Evolutionary conservation across 805 yeast species (phyloP).

Genomic region (Starmerella asiatica): DNA sequence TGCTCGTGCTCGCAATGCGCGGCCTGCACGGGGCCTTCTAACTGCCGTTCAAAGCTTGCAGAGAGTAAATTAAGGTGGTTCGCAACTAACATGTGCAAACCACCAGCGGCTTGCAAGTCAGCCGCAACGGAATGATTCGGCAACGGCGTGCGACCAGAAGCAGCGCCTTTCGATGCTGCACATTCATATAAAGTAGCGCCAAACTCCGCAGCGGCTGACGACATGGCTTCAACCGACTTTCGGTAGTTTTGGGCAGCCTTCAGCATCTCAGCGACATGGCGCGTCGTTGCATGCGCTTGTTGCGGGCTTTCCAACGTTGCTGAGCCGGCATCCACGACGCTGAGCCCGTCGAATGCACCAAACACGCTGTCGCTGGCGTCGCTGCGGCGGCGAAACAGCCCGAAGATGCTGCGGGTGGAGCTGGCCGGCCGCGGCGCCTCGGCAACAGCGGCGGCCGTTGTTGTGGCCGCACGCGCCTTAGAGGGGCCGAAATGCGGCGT

Average conservation of each 20-base stretch:
- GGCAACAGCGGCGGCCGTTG: too few species aligned
- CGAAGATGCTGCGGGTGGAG: constrained; percentile 14
- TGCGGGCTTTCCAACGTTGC: constrained; percentile 12
- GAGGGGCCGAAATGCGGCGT: too few species aligned
- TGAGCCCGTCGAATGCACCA: constrained; percentile 18
- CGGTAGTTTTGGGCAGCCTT: constrained; percentile 37
- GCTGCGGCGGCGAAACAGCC: constrained; percentile 17
- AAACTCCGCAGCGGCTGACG: constrained; percentile 54
- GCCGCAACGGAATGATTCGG: constrained; percentile 32
- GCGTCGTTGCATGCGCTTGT: constrained; percentile 10
- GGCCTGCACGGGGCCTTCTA: constrained; percentile 40
- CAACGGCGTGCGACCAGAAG: constrained; percentile 11
- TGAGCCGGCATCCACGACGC: constrained; percentile 6
- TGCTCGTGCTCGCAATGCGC: constrained; percentile 35
- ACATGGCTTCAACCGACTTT: constrained; percentile 34
- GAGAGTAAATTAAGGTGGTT: constrained; percentile 66
- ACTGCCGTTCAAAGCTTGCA: constrained; percentile 38
- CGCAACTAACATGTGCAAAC: constrained; percentile 60
- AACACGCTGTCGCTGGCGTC: constrained; percentile 11
- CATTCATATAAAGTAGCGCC: constrained; percentile 57
- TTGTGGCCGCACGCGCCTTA: too few species aligned
- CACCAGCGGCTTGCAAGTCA: constrained; percentile 58
- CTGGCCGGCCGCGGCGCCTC: constrained; percentile 4
- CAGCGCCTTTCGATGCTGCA: constrained; percentile 44
- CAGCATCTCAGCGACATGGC: constrained; percentile 32